Conservation (phyloP, 1,284 basidiomycete genomes). For the Wallemia hederae region DNA sequence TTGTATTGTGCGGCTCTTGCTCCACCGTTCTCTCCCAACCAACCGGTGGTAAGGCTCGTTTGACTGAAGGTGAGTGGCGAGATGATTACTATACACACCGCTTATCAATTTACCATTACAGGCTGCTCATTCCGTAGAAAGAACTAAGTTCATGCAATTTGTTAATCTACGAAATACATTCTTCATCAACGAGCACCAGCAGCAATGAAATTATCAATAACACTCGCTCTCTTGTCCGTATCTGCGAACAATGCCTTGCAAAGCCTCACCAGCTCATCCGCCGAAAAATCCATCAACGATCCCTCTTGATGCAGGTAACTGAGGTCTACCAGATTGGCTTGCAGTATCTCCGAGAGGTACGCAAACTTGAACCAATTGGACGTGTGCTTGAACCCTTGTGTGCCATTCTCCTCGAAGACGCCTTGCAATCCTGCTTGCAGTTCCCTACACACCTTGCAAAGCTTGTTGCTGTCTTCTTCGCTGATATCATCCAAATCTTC, state of each 20-base stretch:
- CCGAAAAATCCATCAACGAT: constrained; percentile 63
- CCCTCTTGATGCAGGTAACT: constrained; percentile 76
- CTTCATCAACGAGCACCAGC: constrained; percentile 62
- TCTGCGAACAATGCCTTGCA: constrained; percentile 73
- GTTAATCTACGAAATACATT: constrained; percentile 17
- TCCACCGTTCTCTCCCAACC: constrained; percentile 90
- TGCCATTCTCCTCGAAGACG: constrained; percentile 31
- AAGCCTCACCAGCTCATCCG: constrained; percentile 50
- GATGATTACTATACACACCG: neutral
- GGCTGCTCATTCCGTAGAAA: constrained; percentile 66
- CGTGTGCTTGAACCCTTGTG: constrained; percentile 3
- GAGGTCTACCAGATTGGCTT: constrained; percentile 77
- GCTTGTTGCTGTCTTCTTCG: constrained; percentile 53
- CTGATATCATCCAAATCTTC: constrained; percentile 63
- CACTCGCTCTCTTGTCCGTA: constrained; percentile 44
- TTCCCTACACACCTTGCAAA: constrained; percentile 52
- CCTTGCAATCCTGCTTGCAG: constrained; percentile 41
- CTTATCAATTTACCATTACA: constrained; percentile 12
- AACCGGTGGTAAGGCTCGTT: constrained; percentile 88
- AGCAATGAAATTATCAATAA: constrained; percentile 51
- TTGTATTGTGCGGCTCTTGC: constrained; percentile 76
- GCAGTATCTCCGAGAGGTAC: constrained; percentile 69
- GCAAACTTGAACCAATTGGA: constrained; percentile 73
- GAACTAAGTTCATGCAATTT: constrained; percentile 24
- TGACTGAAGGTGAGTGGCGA: constrained; percentile 79